Evolutionary conservation across 148 eudicot species (phyloP), one percentile per base, ranked within the genome.

Genomic region (Cornus controversa): DNA sequence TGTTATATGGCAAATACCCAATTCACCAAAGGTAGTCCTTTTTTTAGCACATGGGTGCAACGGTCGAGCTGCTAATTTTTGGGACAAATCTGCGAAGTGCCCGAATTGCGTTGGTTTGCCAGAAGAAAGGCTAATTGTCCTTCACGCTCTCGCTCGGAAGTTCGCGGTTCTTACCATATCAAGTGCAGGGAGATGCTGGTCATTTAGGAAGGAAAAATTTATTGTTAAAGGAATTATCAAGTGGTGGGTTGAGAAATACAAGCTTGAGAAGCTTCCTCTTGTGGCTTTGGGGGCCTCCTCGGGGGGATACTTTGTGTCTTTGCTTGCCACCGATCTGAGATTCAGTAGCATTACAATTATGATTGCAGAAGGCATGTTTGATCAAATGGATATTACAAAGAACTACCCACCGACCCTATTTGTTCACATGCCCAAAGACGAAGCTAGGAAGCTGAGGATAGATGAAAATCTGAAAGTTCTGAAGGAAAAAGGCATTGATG

Each of bases 401-500:
- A 80, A 85, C 71, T 95, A 95, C 72, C 99, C 99, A 53, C 87
- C 99, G 54, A 95, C 92, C 22, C 91, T 93, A 26, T 95, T 95
- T 77, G 94, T 95, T 63, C 99, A 93, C 82, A 95, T 95, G 99
- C 97, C 97, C 4, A 95, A 93, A 89, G 99, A 95, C 84, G 79
- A 81, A 67, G 62, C 2, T 31, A 84, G 99, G 79, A 86, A 72
- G 53, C 69, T 18, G 72, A 85, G 67, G 68, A 85, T 93, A 62
- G 85, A 81, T 31, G 75, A 66, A 57, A 80, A 86, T 76, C n/a
- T 90, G 22, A 66, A 80, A 80, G 47, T 78, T 45, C 80, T 95
- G 75, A 91, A 68, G 76, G 79, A 84, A 70, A 83, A 83, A 75
- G 93, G 94, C 34, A 69, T 95, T 72, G 85, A 87, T 50, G 84